Evolutionary conservation across 768 basidiomycete genomes (phyloP).

Genomic region (Pulveroboletus ravenelii): DNA sequence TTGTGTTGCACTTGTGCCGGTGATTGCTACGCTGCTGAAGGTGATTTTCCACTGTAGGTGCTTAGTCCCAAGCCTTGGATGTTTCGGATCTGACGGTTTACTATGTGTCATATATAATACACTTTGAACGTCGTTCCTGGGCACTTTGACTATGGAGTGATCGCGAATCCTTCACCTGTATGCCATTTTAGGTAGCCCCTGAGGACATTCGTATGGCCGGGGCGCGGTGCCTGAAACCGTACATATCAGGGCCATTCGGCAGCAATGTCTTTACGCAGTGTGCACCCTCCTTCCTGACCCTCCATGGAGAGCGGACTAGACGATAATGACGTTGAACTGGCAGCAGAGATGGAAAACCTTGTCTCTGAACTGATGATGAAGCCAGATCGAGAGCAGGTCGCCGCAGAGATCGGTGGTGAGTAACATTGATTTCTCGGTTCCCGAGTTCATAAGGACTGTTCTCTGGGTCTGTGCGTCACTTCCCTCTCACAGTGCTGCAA

Average conservation of each 20-base stretch:
- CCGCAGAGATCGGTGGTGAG: slow-evolving; percentile 44
- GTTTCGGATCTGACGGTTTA: neutral
- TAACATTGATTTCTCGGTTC: slow-evolving; percentile 9
- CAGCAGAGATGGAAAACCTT: slow-evolving; percentile 21
- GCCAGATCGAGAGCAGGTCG: slow-evolving; percentile 40
- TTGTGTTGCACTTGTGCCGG: too few species aligned
- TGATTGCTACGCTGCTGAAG: neutral
- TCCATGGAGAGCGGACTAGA: slow-evolving; percentile 17
- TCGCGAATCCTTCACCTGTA: too few species aligned
- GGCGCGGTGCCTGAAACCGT: slow-evolving; percentile 8
- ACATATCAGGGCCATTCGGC: neutral
- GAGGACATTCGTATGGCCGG: neutral
- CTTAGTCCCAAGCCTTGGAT: neutral
- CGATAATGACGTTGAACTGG: slow-evolving; percentile 9
- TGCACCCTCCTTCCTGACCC: neutral
- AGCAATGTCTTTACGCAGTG: slow-evolving; percentile 6
- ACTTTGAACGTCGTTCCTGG: too few species aligned
- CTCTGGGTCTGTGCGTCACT: slow-evolving; percentile 3
- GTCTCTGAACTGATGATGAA: slow-evolving; percentile 29
- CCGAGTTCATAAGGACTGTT: neutral
- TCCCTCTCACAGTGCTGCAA: slow-evolving; percentile 48
- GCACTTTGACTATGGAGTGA: too few species aligned
- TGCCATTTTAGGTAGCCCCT: neutral
- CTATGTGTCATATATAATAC: neutral
- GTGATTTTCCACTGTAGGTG: neutral